These are phyloP conservation scores for Rhinocladiella similis DNA, from an alignment of 2,329 filamentous ascomycete genomes.

Conservation along the genomic window DNA sequence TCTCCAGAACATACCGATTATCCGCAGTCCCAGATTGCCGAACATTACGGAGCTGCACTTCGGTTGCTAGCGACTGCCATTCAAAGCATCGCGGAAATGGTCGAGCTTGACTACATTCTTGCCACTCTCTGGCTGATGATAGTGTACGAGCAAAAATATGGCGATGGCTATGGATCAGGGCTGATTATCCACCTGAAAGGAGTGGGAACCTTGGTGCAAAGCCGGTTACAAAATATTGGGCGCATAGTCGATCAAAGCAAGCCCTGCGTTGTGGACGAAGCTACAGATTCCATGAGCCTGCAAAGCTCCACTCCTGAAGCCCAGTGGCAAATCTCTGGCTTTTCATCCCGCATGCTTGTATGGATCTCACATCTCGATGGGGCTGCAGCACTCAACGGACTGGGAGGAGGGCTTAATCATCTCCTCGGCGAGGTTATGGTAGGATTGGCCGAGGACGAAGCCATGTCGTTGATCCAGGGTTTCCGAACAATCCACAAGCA, in stretches of 20 bases:
- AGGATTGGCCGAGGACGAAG: background rate
- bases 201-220: background rate
- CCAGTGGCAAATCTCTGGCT: background rate
- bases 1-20: background rate
- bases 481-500: background rate
- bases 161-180: background rate
- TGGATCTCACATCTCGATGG: background rate
- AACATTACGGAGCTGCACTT: background rate
- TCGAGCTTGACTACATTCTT: background rate
- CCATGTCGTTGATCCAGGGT: background rate
- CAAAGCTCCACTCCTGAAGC: background rate
- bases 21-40: background rate
- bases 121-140: background rate
- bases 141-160: background rate
- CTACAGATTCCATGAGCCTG: background rate
- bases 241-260: background rate
- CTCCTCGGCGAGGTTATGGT: too few species aligned
- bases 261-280: background rate
- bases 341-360: background rate
- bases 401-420: too few species aligned
- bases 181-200: background rate
- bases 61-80: background rate
- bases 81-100: background rate
- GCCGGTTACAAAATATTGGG: background rate
- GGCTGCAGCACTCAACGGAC: background rate